Evolutionary conservation across 176 grass and related monocot species (phyloP), one percentile per base, ranked within the genome.

Genomic region (Ensete glaucum): DNA sequence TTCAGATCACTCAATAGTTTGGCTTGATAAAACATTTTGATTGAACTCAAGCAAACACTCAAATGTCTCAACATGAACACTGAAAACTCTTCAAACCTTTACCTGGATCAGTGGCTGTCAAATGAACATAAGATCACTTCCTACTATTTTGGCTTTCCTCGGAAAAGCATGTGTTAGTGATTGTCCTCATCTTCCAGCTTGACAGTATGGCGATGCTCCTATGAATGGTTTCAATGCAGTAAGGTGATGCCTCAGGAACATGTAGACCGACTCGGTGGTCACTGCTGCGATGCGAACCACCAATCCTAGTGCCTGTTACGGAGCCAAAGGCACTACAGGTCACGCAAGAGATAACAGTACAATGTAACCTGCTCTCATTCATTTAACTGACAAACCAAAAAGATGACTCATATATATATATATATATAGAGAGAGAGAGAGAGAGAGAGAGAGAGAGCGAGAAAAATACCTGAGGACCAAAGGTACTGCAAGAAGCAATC

Each of bases 401-500:
- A 29, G 29, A 29, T 3, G 29, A 25, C 24, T 25, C 3, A 34
- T 3, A 34, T 4, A 34, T 3, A 34, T 4, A 34, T 3, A 34
- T 4, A 34, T 0, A 34, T 4, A 34, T 34, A 34, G 16, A 73
- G 16, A n/a, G 25, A 60, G 7, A 0, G 57, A 17, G n/a, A 17
- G 57, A 5, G 20, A 62, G 34, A 43, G 4, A 43, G 34, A 43
- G 34, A 43, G 34, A 25, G 29, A 16, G 1, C 5, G 22, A 24
- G 64, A 10, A 26, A 11, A 64, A 78, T 69, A 98, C 95, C 86
- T 72, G 77, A 77, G 75, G 84, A 34, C 95, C 81, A 43, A 98
- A 93, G 23, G 84, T 56, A 67, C 88, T 98, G 84, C 90, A 91
- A 68, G 95, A 98, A 74, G 90, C 88, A 1, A 94, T 67, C 0